Evolutionary conservation across 257 asterid species (phyloP).

Genomic region (Echium plantagineum): DNA sequence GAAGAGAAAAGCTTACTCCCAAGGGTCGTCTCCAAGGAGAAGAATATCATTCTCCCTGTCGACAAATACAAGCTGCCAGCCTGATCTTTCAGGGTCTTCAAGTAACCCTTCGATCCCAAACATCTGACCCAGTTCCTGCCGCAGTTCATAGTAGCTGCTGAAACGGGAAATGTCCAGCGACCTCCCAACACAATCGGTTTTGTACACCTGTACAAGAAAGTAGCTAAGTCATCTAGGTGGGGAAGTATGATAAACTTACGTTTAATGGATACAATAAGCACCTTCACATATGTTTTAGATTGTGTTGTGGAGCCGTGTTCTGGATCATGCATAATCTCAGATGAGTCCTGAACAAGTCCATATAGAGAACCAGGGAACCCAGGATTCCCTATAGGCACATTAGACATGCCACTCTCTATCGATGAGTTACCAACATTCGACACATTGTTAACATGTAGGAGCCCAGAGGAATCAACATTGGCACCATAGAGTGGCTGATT

Average conservation of each 20-base stretch:
- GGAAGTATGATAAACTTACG: background rate
- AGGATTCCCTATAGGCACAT: conserved; percentile 48
- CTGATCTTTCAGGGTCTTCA: conserved; percentile 98
- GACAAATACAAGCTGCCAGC: conserved; percentile 99
- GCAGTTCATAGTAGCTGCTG: conserved; percentile 91
- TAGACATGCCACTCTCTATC: conserved; percentile 48
- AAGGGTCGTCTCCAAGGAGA: conserved; percentile 99
- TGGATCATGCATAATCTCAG: conserved; percentile 52
- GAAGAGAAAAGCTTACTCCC: conserved; percentile 60
- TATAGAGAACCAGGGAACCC: conserved; percentile 58
- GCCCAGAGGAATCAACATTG: conserved; percentile 55
- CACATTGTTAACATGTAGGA: conserved; percentile 60
- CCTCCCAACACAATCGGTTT: conserved; percentile 84
- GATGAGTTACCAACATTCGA: conserved; percentile 43
- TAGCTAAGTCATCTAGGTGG: conserved; percentile 3
- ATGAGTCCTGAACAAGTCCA: conserved; percentile 58
- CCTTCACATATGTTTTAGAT: conserved; percentile 68
- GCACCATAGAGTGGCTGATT: conserved; percentile 54
- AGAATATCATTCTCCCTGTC: conserved; percentile 97
- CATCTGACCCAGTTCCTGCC: conserved; percentile 82
- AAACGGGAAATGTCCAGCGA: conserved; percentile 83
- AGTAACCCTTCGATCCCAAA: conserved; percentile 88
- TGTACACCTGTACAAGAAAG: conserved; percentile 49
- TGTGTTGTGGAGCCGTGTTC: conserved; percentile 54
- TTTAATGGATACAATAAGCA: conserved; percentile 12